Conservation (phyloP, 2,329 filamentous ascomycete species). For the Aspergillus sp. region DNA sequence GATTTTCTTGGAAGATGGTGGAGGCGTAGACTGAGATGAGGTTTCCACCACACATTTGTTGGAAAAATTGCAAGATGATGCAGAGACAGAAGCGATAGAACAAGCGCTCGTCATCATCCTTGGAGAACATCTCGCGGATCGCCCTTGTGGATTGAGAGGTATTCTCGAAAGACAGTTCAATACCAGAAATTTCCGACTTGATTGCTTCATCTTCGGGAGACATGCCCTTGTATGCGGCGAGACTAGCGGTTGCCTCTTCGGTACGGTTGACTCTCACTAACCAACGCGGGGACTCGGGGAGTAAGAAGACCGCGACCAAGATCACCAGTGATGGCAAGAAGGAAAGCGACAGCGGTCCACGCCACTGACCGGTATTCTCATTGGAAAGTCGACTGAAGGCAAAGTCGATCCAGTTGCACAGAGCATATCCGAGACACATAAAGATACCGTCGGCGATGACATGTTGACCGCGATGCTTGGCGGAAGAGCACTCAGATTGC, state of each 20-base stretch:
- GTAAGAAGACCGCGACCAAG: conserved; percentile 44
- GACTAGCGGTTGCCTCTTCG: conserved; percentile 17
- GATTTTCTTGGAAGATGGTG: conserved; percentile 21
- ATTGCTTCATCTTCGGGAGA: conserved; percentile 10
- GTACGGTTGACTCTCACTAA: conserved; percentile 22
- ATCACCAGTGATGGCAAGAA: conserved; percentile 56
- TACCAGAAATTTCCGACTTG: conserved; percentile 20
- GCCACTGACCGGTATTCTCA: conserved; percentile 42
- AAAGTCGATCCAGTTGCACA: conserved; percentile 50
- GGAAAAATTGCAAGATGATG: conserved; percentile 21
- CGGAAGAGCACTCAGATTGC: conserved; percentile 52
- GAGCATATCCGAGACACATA: conserved; percentile 35
- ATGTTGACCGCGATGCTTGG: conserved; percentile 50
- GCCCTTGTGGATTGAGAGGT: conserved; percentile 3
- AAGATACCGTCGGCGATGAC: conserved; percentile 52
- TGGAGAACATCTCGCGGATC: neutral
- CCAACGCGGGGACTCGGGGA: conserved; percentile 52
- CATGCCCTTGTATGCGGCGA: conserved; percentile 22
- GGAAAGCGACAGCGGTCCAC: conserved; percentile 58
- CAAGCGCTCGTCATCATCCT: conserved; percentile 22
- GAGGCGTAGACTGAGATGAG: conserved; percentile 21
- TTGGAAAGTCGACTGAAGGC: conserved; percentile 38
- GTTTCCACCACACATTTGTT: conserved; percentile 24
- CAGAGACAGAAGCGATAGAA: conserved; percentile 25
- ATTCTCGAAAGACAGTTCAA: conserved; percentile 22